Conservation (phyloP, 768 basidiomycete genomes). For the Brasilioporus rufonigricans region DNA sequence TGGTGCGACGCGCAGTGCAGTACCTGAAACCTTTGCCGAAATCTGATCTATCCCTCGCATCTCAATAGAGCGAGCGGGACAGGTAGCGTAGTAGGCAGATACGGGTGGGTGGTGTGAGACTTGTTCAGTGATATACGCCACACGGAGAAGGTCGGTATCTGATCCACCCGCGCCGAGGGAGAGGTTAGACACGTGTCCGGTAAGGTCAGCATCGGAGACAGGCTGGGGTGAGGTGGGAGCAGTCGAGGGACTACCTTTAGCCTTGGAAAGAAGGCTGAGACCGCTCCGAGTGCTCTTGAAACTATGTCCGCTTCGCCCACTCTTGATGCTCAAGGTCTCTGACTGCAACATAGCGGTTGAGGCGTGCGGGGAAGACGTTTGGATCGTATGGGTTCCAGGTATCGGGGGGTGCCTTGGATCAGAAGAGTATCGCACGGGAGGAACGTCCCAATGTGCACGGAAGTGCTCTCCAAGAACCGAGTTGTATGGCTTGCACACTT, state of each 20-base stretch:
- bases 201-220: constrained; percentile 37
- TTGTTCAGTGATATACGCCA: constrained; percentile 87
- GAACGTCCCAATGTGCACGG: constrained; percentile 81
- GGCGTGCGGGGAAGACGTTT: constrained; percentile 25
- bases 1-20: constrained; percentile 76
- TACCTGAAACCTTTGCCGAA: constrained; percentile 86
- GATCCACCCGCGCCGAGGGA: constrained; percentile 43
- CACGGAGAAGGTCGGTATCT: constrained; percentile 46
- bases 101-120: constrained; percentile 97
- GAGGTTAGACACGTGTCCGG: constrained; percentile 60
- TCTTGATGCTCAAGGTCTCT: constrained; percentile 55
- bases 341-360: constrained; percentile 21
- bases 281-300: constrained; percentile 60
- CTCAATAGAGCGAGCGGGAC: constrained; percentile 70
- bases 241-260: constrained; percentile 33
- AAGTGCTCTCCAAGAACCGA: constrained; percentile 88
- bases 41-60: constrained; percentile 90
- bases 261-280: constrained; percentile 54
- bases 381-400: constrained; percentile 39
- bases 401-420: constrained; percentile 47
- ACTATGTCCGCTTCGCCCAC: constrained; percentile 48
- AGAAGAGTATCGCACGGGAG: constrained; percentile 54
- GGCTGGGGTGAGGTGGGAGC: constrained; percentile 48
- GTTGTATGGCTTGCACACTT: constrained; percentile 92
- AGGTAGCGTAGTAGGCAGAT: constrained; percentile 77